Conservation (phyloP, 179 eudicot genomes). For the Amaranthus tricolor region DNA sequence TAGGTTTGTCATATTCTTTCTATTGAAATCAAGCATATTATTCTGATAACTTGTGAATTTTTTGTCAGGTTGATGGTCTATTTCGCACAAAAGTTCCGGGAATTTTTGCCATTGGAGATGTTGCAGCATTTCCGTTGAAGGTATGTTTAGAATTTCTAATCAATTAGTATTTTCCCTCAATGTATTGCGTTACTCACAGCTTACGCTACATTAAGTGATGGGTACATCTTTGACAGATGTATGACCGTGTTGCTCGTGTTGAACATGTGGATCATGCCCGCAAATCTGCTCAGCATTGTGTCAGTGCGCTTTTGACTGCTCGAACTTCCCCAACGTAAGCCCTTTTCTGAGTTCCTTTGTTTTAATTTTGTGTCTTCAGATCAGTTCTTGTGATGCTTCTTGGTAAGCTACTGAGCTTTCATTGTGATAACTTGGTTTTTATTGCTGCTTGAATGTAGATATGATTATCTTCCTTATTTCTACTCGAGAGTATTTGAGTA, state of each 20-base stretch:
- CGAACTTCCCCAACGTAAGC: slow-evolving; percentile 54
- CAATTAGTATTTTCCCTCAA: background rate
- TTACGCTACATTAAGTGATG: background rate
- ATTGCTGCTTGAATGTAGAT: slow-evolving; percentile 34
- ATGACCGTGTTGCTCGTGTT: slow-evolving; percentile 69
- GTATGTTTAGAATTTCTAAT: slow-evolving; percentile 28
- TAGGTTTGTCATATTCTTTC: background rate
- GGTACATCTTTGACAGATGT: slow-evolving; percentile 52
- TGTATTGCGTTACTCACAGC: slow-evolving; percentile 3
- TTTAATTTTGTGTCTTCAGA: background rate
- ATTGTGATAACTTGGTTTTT: slow-evolving; percentile 1
- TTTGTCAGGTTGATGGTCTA: slow-evolving; percentile 79
- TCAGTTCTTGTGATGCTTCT: background rate
- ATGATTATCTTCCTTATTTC: slow-evolving; percentile 77
- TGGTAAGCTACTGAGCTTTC: background rate
- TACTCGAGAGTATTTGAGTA: slow-evolving; percentile 96
- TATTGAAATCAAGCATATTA: background rate
- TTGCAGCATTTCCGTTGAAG: slow-evolving; percentile 88
- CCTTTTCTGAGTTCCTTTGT: background rate
- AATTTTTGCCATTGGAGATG: slow-evolving; percentile 89
- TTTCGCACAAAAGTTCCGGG: slow-evolving; percentile 77
- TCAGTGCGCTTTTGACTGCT: slow-evolving; percentile 60
- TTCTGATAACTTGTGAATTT: slow-evolving; percentile 12
- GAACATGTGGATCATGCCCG: slow-evolving; percentile 98
- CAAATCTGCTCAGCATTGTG: slow-evolving; percentile 80